phyloP scores from a whole-genome alignment of 2,329 filamentous ascomycete genomes.

The Apiospora hydei region DNA sequence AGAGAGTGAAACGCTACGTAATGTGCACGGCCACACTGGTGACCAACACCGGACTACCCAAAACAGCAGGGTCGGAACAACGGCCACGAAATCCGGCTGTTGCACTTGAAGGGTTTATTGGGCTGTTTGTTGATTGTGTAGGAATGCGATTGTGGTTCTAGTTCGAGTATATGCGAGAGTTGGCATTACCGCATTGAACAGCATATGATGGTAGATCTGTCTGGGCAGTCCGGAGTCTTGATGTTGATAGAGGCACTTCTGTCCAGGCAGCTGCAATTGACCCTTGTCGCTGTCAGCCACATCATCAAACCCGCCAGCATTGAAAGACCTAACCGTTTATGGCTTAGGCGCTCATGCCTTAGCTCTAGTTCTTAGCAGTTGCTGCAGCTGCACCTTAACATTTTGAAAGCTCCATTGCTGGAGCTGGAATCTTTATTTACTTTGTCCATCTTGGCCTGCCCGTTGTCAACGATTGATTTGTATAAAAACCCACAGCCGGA shows the following conservation, averaged over 20 bases:
- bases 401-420: slow-evolving; percentile 18
- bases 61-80: background rate
- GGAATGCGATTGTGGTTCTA: no score
- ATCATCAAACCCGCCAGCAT: background rate
- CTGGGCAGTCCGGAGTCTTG: no score
- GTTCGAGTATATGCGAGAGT: no score
- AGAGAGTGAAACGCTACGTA: background rate
- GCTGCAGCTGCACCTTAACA: slow-evolving; percentile 22
- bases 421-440: slow-evolving; percentile 23
- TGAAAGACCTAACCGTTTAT: background rate
- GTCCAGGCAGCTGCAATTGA: no score
- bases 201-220: no score
- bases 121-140: no score
- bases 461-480: background rate
- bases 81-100: background rate
- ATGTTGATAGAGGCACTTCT: no score
- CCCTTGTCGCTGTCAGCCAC: slow-evolving; percentile 7
- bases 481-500: slow-evolving; percentile 8
- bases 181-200: no score
- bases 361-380: slow-evolving; percentile 16
- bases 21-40: slow-evolving; percentile 12
- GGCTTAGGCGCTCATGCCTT: slow-evolving; percentile 10
- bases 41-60: background rate
- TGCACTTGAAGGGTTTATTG: no score
- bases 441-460: slow-evolving; percentile 15